Evolutionary conservation across 1,139 yeast genomes (phyloP).

Genomic region (Saccharomyces hybrid): DNA sequence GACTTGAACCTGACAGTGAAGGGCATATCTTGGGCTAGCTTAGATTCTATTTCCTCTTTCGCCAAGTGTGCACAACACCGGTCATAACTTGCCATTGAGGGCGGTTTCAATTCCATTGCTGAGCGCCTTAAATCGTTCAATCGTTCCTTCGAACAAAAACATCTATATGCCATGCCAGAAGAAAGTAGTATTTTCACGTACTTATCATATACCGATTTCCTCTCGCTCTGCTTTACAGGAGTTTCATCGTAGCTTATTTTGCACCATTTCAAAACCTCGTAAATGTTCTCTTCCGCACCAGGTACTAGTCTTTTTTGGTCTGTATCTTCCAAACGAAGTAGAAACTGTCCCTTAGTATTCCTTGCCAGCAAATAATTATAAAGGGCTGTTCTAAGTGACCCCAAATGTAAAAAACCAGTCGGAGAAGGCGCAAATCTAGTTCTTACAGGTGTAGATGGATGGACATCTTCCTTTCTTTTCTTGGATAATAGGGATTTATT

Average conservation of each 20-base stretch:
- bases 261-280: slow-evolving; percentile 71
- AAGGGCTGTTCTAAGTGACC: slow-evolving; percentile 86
- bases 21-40: slow-evolving; percentile 30
- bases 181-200: slow-evolving; percentile 52
- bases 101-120: slow-evolving; percentile 71
- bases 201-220: slow-evolving; percentile 53
- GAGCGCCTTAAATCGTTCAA: slow-evolving; percentile 57
- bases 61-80: slow-evolving; percentile 55
- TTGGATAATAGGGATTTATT: slow-evolving; percentile 18
- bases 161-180: slow-evolving; percentile 70
- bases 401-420: slow-evolving; percentile 85
- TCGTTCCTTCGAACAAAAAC: slow-evolving; percentile 78
- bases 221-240: slow-evolving; percentile 75
- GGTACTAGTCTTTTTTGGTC: slow-evolving; percentile 69
- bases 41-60: slow-evolving; percentile 36
- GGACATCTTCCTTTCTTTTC: slow-evolving; percentile 29
- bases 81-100: slow-evolving; percentile 88
- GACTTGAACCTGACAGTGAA: slow-evolving; percentile 56
- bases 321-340: slow-evolving; percentile 84
- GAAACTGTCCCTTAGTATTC: slow-evolving; percentile 70
- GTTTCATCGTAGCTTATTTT: slow-evolving; percentile 76
- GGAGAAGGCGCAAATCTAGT: slow-evolving; percentile 98
- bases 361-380: slow-evolving; percentile 80
- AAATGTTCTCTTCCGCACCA: slow-evolving; percentile 79
- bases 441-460: slow-evolving; percentile 56